Evolutionary conservation across 176 grass and related monocot species (phyloP).

Genomic region (Zoysia japonica): DNA sequence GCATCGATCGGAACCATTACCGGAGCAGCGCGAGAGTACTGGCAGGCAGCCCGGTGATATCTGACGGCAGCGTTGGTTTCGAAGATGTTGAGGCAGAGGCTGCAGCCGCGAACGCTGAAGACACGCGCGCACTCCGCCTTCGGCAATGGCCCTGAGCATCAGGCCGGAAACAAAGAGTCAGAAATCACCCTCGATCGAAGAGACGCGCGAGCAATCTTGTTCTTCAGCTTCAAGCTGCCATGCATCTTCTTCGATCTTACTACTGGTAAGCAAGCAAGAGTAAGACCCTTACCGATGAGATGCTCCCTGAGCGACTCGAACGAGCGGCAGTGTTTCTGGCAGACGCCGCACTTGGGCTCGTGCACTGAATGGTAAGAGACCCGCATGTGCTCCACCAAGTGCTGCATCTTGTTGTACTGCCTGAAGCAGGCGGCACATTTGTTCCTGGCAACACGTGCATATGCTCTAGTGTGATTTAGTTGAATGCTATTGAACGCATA

Average conservation of each 20-base stretch:
- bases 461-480: slow-evolving; percentile 8
- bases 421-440: slow-evolving; percentile 88
- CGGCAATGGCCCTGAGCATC: slow-evolving; percentile 64
- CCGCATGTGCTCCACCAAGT: slow-evolving; percentile 93
- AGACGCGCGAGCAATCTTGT: neutral
- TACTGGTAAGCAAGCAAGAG: neutral
- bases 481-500: neutral
- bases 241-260: neutral
- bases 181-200: slow-evolving; percentile 1
- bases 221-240: neutral
- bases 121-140: slow-evolving; percentile 77
- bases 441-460: slow-evolving; percentile 49
- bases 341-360: slow-evolving; percentile 79
- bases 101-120: slow-evolving; percentile 66
- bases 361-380: slow-evolving; percentile 81
- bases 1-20: slow-evolving; percentile 27
- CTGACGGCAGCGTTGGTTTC: slow-evolving; percentile 58
- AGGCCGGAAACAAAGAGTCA: neutral
- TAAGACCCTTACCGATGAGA: slow-evolving; percentile 60
- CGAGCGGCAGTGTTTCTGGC: slow-evolving; percentile 85
- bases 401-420: slow-evolving; percentile 89
- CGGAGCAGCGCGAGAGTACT: slow-evolving; percentile 64
- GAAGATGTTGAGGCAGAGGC: slow-evolving; percentile 78
- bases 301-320: slow-evolving; percentile 91
- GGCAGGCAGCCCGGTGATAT: slow-evolving; percentile 66